phyloP scores from a whole-genome alignment of 345 rosid genomes.

The Eucalyptus sp. region DNA sequence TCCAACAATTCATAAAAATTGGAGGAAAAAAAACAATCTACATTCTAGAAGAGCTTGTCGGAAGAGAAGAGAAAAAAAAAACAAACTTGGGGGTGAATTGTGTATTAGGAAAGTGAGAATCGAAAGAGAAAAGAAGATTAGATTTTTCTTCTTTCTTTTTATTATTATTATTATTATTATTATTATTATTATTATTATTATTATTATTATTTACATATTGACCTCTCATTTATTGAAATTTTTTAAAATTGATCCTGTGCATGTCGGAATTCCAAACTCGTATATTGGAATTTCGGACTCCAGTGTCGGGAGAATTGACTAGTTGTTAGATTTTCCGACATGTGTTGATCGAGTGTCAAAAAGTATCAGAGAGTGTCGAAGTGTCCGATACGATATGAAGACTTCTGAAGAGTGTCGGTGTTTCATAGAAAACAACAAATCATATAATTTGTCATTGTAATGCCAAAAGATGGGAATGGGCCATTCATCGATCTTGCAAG shows the following conservation, averaged over 20 bases:
- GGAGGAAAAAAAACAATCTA: too few species aligned
- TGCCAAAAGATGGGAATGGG: background rate
- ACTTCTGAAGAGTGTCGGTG: accelerated
- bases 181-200: too few species aligned
- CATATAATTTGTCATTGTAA: background rate
- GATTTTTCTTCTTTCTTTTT: too few species aligned
- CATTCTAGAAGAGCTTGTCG: accelerated
- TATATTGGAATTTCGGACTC: too few species aligned
- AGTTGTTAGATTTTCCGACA: accelerated
- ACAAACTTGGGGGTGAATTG: too few species aligned
- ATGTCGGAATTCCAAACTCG: accelerated
- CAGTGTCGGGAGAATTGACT: accelerated
- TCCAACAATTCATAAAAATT: too few species aligned
- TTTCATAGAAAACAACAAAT: accelerated
- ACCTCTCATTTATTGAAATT: too few species aligned
- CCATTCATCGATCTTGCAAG: background rate
- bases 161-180: too few species aligned
- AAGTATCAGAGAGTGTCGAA: accelerated
- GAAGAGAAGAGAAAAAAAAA: too few species aligned
- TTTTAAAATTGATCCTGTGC: accelerated
- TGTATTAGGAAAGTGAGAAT: too few species aligned
- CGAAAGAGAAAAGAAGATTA: too few species aligned
- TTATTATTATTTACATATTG: too few species aligned
- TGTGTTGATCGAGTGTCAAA: accelerated
- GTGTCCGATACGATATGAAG: accelerated